Base-by-base conservation (phyloP, 176 grass and related monocot genomes). In the Tuctoria greenei region DNA sequence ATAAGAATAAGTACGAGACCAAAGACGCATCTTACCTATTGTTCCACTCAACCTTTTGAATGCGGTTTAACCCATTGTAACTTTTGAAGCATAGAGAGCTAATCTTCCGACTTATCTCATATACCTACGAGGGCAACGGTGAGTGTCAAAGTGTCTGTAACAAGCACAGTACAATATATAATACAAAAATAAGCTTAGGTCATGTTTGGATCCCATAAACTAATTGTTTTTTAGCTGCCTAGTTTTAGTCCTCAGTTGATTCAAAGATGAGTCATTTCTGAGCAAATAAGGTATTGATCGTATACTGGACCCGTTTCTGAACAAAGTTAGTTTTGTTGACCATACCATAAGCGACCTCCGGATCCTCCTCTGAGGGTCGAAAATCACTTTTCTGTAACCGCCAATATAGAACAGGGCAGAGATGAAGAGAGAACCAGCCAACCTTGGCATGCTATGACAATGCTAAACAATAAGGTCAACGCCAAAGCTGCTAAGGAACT, bases 11-110 rank as follows among this genome's bases (percentile, higher is more conserved):
- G 38, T 43, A 36, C 4, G 4, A 55, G 50, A 61, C 10, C 43
- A 63, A 57, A 69, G 43, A 5, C 49, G 8, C 35, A 49, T 67
- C 69, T 61, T 23, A 90, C 91, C 85, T 76, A 54, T 93, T 90
- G 57, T 86, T 90, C 91, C 91, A 93, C 44, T 90, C 91, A 41
- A 93, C 77, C 55, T 76, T 93, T 47, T 88, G 73, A 47, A 39
- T 70, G 24, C 50, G 71, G 27, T 56, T 88, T 39, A 88, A 80
- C 11, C 66, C 72, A 82, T 66, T 79, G 55, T 93, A 93, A 1
- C 75, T 46, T 72, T 88, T 88, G 58, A 90, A 88, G 63, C 65
- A 74, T 27, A 14, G 25, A 14, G 45, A 70, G 62, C 88, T 93
- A 56, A 90, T 66, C 54, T 81, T 67, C 41, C 46, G 15, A 35